Evolutionary conservation across 176 grass and related monocot genomes (phyloP).

Genomic region (Pontederia crassipes): DNA sequence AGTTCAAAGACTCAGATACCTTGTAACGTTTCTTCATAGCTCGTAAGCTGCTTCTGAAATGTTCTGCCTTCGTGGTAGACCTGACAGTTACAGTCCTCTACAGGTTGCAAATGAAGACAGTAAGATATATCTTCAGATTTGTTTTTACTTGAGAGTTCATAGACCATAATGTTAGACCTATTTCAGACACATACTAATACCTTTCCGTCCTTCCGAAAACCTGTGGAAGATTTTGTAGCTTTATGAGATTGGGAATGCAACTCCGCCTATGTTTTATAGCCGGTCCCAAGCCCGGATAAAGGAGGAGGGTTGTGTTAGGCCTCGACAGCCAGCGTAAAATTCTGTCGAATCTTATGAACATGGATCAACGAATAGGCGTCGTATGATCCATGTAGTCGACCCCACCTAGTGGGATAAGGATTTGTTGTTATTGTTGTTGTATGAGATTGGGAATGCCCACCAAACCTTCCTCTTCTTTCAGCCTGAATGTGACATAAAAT

Average conservation of each 20-base stretch:
- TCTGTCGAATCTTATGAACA: too few species aligned
- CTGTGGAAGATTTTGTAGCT: conserved; percentile 14
- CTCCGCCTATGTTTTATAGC: too few species aligned
- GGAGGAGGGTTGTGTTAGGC: too few species aligned
- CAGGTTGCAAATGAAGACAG: not conserved
- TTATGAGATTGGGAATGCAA: conserved; percentile 30
- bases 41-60: conserved; percentile 59
- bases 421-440: too few species aligned
- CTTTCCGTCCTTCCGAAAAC: conserved; percentile 28
- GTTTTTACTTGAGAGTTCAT: conserved; percentile 1
- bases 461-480: conserved; percentile 51
- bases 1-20: conserved; percentile 19
- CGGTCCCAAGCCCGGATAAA: too few species aligned
- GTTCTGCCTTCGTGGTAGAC: conserved; percentile 33
- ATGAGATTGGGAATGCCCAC: conserved; percentile 38
- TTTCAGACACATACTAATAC: conserved; percentile 19
- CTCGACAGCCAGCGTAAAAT: too few species aligned
- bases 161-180: conserved; percentile 6
- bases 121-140: not conserved
- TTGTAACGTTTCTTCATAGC: conserved; percentile 68
- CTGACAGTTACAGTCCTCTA: conserved; percentile 13
- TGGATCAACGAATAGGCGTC: too few species aligned
- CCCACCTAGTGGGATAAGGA: too few species aligned
- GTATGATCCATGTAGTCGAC: too few species aligned
- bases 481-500: conserved; percentile 35